A percentile compares a stretch with the other conserved stretches of the same genome.
Evolutionary conservation across 1,139 yeast species (phyloP).

Genomic region (Scheffersomyces parashehatae): DNA sequence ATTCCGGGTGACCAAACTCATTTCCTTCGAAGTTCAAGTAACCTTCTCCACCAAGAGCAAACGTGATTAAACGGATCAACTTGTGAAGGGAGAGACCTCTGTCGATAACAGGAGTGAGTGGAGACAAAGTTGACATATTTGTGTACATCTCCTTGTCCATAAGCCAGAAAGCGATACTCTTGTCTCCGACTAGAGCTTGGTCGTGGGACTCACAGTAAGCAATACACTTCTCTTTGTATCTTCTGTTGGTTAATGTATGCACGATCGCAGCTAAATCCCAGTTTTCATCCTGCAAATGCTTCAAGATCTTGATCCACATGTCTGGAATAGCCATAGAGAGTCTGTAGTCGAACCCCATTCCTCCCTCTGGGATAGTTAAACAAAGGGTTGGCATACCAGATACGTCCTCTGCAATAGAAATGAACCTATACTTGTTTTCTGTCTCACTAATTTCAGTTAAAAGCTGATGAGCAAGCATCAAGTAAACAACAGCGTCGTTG

Average conservation of each 20-base stretch:
- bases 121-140: conserved; percentile 79
- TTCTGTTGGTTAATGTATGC: conserved; percentile 81
- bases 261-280: conserved; percentile 88
- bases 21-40: conserved; percentile 95
- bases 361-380: conserved; percentile 70
- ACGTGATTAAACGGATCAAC: conserved; percentile 82
- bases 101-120: conserved; percentile 74
- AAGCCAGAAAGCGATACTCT: conserved; percentile 94
- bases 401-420: conserved; percentile 94
- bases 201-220: conserved; percentile 96
- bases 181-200: conserved; percentile 96
- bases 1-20: conserved; percentile 98
- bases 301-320: conserved; percentile 95
- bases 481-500: conserved; percentile 79
- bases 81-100: conserved; percentile 91
- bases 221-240: conserved; percentile 86
- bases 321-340: conserved; percentile 98
- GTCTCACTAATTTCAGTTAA: conserved; percentile 50
- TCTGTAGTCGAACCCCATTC: conserved; percentile 91
- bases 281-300: conserved; percentile 81
- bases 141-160: conserved; percentile 99
- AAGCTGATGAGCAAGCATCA: conserved; percentile 84
- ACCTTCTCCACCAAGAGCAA: conserved; percentile 92
- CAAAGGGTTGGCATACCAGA: conserved; percentile 97
- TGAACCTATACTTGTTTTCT: conserved; percentile 48